Percentiles rank a stretch among this genome's conserved stretches.
phyloP scores from a whole-genome alignment of 805 yeast species.

The Wickerhamomyces chambardii region DNA sequence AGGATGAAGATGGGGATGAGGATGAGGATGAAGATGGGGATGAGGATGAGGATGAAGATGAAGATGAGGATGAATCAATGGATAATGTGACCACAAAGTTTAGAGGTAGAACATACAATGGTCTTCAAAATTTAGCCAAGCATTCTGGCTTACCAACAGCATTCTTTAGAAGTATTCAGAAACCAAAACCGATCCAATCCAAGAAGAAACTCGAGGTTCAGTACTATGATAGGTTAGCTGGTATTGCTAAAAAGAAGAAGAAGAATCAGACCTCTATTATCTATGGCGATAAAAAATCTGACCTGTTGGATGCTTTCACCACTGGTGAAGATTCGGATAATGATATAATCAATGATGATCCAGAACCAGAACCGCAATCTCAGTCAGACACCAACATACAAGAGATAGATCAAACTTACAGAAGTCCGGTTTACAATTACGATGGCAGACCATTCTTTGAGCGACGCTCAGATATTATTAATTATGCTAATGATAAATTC shows the following conservation, averaged over 20 bases:
- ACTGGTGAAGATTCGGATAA: slow-evolving; percentile 5
- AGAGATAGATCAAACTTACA: no score
- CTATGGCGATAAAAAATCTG: background rate
- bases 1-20: background rate
- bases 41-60: background rate
- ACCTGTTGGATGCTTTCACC: slow-evolving; percentile 2
- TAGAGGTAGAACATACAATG: slow-evolving; percentile 13
- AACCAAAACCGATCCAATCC: background rate
- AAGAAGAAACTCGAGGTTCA: no score
- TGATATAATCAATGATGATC: no score
- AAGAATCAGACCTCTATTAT: no score
- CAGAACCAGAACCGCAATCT: no score
- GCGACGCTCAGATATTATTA: background rate
- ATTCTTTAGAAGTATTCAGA: slow-evolving; percentile 3
- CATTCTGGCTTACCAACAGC: slow-evolving; percentile 15
- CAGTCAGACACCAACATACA: no score
- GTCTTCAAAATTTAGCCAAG: slow-evolving; percentile 10
- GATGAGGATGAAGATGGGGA: no score
- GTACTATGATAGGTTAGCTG: slow-evolving; percentile 3
- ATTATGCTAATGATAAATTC: slow-evolving; percentile 1
- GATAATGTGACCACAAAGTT: slow-evolving; percentile 3
- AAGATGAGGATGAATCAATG: background rate
- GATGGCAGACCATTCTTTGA: no score
- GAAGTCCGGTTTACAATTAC: no score
- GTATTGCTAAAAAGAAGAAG: slow-evolving; percentile 10